phyloP scores from a whole-genome alignment of 2,329 filamentous ascomycete genomes.

The Diaporthe longicolla region DNA sequence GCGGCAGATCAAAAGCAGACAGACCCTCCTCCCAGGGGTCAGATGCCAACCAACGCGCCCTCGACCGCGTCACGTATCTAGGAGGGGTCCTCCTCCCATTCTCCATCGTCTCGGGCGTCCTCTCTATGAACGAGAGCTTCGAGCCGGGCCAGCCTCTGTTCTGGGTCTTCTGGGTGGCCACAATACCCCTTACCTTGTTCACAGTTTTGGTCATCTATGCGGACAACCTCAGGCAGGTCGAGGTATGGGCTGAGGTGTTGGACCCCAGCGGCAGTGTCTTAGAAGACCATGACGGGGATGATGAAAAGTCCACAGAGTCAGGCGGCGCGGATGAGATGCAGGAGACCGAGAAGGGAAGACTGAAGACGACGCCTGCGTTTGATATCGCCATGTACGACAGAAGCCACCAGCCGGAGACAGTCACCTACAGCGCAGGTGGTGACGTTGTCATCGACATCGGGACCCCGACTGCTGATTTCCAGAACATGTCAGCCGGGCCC shows the following conservation, averaged over 20 bases:
- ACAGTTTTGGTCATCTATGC: conserved; percentile 62
- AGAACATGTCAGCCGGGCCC: background rate
- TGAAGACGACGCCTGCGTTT: background rate
- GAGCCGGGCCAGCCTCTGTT: conserved; percentile 58
- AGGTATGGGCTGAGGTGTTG: conserved; percentile 62
- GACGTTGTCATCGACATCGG: conserved; percentile 44
- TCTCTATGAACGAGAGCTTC: conserved; percentile 63
- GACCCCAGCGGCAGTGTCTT: conserved; percentile 37
- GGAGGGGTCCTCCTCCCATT: conserved; percentile 64
- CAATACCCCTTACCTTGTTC: conserved; percentile 55
- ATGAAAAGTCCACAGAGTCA: background rate
- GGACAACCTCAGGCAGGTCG: conserved; percentile 60
- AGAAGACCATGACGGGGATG: background rate
- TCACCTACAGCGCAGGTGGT: conserved; percentile 38
- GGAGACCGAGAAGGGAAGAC: background rate
- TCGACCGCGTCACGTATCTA: conserved; percentile 65
- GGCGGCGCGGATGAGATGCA: conserved; percentile 1
- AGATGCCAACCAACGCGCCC: conserved; percentile 56
- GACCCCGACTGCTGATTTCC: conserved; percentile 7
- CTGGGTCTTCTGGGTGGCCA: conserved; percentile 64
- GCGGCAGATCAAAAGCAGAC: conserved; percentile 27
- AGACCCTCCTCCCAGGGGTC: background rate
- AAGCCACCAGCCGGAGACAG: conserved; percentile 35
- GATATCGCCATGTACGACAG: conserved; percentile 8
- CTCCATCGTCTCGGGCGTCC: conserved; percentile 61